Conservation (phyloP, 164 flowering plant species). For the Magnolia changhungtana region DNA sequence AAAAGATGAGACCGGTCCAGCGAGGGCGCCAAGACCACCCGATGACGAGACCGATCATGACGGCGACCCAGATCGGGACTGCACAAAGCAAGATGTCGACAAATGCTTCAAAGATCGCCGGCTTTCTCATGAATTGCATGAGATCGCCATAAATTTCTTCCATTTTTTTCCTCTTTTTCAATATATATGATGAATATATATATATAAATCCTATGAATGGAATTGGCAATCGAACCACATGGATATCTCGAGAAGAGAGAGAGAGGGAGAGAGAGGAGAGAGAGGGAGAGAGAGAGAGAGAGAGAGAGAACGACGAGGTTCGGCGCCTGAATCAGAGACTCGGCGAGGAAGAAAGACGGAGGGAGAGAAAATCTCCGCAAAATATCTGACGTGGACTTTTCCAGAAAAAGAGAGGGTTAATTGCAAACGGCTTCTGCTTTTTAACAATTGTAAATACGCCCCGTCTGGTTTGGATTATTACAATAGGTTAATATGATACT, state of each 20-base stretch:
- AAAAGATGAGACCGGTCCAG: conserved; percentile 69
- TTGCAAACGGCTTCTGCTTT: too few relatives aligned
- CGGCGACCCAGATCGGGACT: conserved; percentile 97
- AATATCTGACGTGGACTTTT: too few relatives aligned
- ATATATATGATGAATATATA: too few relatives aligned
- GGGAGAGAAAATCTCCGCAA: too few relatives aligned
- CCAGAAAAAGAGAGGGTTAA: too few relatives aligned
- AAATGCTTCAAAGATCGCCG: conserved; percentile 61
- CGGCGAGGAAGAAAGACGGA: too few relatives aligned
- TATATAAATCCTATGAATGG: not conserved
- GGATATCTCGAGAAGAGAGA: not conserved
- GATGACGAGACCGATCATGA: conserved; percentile 84
- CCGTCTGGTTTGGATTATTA: too few relatives aligned
- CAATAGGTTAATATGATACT: too few relatives aligned
- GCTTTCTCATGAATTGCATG: conserved; percentile 47
- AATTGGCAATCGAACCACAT: conserved; percentile 5
- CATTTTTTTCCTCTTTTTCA: conserved; percentile 11
- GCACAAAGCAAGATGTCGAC: conserved; percentile 93
- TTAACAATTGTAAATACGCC: too few relatives aligned
- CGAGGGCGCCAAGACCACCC: conserved; percentile 99
- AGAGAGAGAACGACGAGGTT: not conserved
- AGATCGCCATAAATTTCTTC: conserved; percentile 34
- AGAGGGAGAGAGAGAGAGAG: not conserved
- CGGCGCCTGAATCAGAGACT: not conserved
- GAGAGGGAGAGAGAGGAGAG: not conserved